Conservation (phyloP, 331 rosid genomes). For the Saraca asoca region DNA sequence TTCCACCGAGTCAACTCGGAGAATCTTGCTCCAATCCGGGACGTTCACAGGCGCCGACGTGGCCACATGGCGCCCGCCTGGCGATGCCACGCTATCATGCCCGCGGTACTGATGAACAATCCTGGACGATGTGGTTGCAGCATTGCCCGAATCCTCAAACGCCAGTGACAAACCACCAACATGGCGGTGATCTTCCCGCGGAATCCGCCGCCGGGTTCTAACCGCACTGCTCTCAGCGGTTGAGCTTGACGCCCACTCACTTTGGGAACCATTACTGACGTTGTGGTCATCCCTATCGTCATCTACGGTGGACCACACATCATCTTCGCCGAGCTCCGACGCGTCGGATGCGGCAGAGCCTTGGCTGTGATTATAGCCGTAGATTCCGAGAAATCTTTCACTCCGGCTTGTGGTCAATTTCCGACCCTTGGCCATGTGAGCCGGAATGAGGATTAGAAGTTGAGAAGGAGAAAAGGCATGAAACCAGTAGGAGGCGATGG, state of each 20-base stretch:
- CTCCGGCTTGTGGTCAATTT: conserved; percentile 72
- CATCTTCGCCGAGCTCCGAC: conserved; percentile 81
- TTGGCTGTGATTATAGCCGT: conserved; percentile 47
- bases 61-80: conserved; percentile 56
- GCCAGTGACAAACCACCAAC: conserved; percentile 78
- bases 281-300: conserved; percentile 34
- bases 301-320: conserved; percentile 73
- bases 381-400: conserved; percentile 73
- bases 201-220: conserved; percentile 40
- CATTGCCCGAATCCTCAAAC: conserved; percentile 52
- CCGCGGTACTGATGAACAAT: conserved; percentile 75
- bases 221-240: conserved; percentile 35
- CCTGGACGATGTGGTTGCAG: conserved; percentile 48
- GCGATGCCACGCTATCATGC: conserved; percentile 39
- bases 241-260: conserved; percentile 41
- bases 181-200: conserved; percentile 34
- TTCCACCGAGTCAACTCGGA: conserved; percentile 70
- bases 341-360: conserved; percentile 42
- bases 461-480: too few relatives aligned
- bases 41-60: conserved; percentile 86
- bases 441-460: conserved; percentile 25
- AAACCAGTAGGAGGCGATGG: too few relatives aligned
- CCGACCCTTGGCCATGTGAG: conserved; percentile 85
- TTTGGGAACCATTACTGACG: conserved; percentile 1
- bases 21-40: conserved; percentile 99